Evolutionary conservation across 257 asterid genomes (phyloP).

Genomic region (Echium plantagineum): DNA sequence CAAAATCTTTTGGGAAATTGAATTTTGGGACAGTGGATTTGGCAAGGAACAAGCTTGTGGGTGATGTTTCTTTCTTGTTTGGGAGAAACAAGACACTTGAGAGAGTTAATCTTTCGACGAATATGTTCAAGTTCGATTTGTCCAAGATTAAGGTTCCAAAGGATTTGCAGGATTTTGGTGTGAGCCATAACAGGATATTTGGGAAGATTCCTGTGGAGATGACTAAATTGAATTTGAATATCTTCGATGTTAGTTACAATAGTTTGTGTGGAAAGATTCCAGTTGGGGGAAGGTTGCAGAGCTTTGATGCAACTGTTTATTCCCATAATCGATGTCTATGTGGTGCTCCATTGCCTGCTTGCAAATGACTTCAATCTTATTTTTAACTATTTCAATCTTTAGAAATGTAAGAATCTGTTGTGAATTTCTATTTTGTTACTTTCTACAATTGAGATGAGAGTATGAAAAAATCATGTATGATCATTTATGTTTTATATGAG

Average conservation of each 20-base stretch:
- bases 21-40: constrained; percentile 28
- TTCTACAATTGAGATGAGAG: no score
- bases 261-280: constrained; percentile 1
- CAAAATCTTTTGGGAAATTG: constrained; percentile 21
- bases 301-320: not conserved
- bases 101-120: constrained; percentile 36
- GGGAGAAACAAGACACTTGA: constrained; percentile 39
- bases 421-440: no score
- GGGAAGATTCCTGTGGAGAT: constrained; percentile 39
- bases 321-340: not conserved
- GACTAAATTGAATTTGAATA: constrained; percentile 11
- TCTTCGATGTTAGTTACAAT: constrained; percentile 24
- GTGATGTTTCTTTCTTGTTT: constrained; percentile 46
- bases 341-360: no score
- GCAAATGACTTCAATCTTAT: no score
- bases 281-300: constrained; percentile 1
- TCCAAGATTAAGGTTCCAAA: constrained; percentile 36
- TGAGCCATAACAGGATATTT: constrained; percentile 42
- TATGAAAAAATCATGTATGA: no score
- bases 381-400: no score
- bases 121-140: constrained; percentile 39
- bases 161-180: constrained; percentile 25
- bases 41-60: constrained; percentile 43
- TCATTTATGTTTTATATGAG: no score
- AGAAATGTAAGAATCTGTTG: no score